Base-by-base conservation (phyloP, 2,329 filamentous ascomycete species). In the Nakataea oryzae region DNA sequence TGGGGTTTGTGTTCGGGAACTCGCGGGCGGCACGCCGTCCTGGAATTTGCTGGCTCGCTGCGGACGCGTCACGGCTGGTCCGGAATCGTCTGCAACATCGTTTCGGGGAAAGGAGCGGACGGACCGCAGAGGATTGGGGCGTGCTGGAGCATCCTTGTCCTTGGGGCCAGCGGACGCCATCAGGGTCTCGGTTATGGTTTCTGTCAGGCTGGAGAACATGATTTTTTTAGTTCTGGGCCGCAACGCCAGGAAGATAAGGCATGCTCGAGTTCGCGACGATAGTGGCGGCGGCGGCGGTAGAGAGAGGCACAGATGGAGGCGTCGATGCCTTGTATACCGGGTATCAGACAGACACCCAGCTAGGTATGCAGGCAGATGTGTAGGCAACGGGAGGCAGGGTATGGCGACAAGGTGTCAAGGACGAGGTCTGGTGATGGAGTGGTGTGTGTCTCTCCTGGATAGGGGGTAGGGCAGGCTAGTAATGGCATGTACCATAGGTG, bases 11-110 rank as follows among this genome's bases (percentile, higher is more conserved):
- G 21, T 32, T 14, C 27, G 58, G 58, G 60, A 57, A 54, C 59
- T 71, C 69, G 34, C 70, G 67, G 3, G 71, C 63, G 73, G 65
- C 30, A 13, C 41, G 11, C 72, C 73, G 67, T 77, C 77, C 60
- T 79, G 75, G 63, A 78, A 74, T 12, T 79, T 82, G 64, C 76
- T 78, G 14, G 79, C 77, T 67, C 78, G 74, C 70, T 79, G 78
- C n/a, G 74, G 69, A 24, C 70, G 70, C 7, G 66, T 66, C 7
- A 62, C 41, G 13, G 67, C 66, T 17, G 60, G 24, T 21, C 66
- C 61, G 12, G 66, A 64, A 1, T 59, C 60, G n/a, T 57, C 62
- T 60, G 58, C 61, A 8, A 65, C 32, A 5, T 68, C 67, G 28
- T 65, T 55, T 3, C 65, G 65, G 7, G 70, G 64, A 47, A 71